Evolutionary conservation across 78 protist species (phyloP).

Genomic region (Protostelium mycophagum): DNA sequence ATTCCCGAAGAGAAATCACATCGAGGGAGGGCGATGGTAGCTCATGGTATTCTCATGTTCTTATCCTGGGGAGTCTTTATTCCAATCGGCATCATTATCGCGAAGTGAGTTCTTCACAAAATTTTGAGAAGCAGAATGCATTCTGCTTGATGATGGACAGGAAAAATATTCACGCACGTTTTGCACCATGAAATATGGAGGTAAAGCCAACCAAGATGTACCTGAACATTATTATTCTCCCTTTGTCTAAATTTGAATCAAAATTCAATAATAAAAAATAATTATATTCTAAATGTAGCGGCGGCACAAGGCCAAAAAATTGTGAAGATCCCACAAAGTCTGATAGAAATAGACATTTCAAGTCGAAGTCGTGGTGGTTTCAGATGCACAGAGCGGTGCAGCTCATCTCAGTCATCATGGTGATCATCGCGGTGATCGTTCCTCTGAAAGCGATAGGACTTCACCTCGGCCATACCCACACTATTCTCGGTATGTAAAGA

Average conservation of each 20-base stretch:
- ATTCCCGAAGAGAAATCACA: not conserved
- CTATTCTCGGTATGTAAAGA: not conserved
- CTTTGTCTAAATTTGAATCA: too few relatives aligned
- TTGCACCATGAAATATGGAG: too few relatives aligned
- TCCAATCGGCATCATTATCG: not conserved
- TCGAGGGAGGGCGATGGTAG: not conserved
- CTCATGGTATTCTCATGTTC: not conserved
- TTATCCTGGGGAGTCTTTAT: not conserved
- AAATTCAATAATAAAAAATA: too few relatives aligned
- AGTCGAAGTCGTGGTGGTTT: not conserved
- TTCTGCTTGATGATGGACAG: too few relatives aligned
- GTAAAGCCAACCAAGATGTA: too few relatives aligned
- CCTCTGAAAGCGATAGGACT: not conserved
- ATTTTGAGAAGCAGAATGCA: too few relatives aligned
- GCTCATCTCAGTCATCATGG: conserved; percentile 1
- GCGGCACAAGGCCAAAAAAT: too few relatives aligned
- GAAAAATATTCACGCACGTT: not conserved
- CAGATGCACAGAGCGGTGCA: not conserved
- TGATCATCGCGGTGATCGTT: too few relatives aligned
- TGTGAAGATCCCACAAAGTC: too few relatives aligned
- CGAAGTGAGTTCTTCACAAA: not conserved
- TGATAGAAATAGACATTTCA: not conserved
- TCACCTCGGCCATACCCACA: not conserved
- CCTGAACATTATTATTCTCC: too few relatives aligned
- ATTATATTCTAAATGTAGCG: too few relatives aligned